Conservation (phyloP, 768 basidiomycete species). For the Agrocybe praecox region DNA sequence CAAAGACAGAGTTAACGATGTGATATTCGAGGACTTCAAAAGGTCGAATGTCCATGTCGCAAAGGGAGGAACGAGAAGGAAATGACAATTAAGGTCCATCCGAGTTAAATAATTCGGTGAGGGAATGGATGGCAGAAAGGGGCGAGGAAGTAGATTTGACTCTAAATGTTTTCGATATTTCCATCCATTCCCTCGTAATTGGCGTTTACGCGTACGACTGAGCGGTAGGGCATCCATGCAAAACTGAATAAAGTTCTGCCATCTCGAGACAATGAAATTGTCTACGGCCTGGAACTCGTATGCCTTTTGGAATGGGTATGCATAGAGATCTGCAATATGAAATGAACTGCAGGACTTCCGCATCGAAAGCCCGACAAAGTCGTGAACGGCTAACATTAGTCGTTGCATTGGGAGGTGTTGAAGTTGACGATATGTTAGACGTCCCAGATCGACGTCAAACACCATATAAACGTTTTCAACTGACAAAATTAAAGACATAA, state of each 20-base stretch:
- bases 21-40: constrained; percentile 8
- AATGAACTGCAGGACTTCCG: constrained; percentile 1
- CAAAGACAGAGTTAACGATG: constrained; percentile 6
- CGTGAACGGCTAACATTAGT: background rate
- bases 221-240: background rate
- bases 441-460: background rate
- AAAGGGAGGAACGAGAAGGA: constrained; percentile 14
- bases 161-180: background rate
- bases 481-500: too few relatives aligned
- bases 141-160: constrained; percentile 1
- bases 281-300: background rate
- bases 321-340: background rate
- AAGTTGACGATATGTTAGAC: background rate
- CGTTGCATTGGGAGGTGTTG: background rate
- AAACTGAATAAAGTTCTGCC: background rate
- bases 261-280: background rate
- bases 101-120: background rate
- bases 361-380: background rate
- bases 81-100: constrained; percentile 9
- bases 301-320: background rate
- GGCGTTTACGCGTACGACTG: background rate
- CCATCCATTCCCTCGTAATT: constrained; percentile 10
- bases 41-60: constrained; percentile 14
- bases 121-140: background rate
- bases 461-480: too few relatives aligned